Percentiles rank a stretch among this genome's conserved stretches.
These are phyloP conservation scores for Apiospora sp. DNA, from an alignment of 2,329 filamentous ascomycete genomes.

Conservation along the genomic window DNA sequence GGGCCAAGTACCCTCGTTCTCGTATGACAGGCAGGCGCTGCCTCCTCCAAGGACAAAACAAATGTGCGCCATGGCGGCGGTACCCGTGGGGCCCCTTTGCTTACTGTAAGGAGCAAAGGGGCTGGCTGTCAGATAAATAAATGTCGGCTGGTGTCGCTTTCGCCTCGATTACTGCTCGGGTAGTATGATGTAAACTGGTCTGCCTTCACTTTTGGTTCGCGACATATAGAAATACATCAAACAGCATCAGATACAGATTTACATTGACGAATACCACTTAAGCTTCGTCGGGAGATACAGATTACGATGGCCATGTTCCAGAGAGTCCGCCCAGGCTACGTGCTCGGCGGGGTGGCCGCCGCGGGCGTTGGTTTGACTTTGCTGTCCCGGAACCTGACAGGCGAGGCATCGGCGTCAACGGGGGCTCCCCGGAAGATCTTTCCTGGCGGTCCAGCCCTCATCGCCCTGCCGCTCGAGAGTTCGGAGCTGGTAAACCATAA, in stretches of 20 bases:
- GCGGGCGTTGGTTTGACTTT: conserved; percentile 36
- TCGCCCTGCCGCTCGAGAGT: conserved; percentile 58
- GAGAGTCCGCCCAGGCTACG: not conserved
- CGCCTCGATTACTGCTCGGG: not conserved
- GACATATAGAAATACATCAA: not conserved
- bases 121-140: not conserved
- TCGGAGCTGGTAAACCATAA: conserved; percentile 64
- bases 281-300: not conserved
- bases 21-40: not conserved
- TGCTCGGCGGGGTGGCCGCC: conserved; percentile 29
- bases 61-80: conserved; percentile 13
- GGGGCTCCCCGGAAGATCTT: conserved; percentile 42
- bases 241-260: too few species aligned
- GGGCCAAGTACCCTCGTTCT: not conserved
- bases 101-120: not conserved
- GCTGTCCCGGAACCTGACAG: conserved; percentile 36
- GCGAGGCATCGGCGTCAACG: conserved; percentile 37
- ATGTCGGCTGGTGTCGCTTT: not conserved
- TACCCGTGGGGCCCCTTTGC: not conserved
- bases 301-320: conserved; percentile 19
- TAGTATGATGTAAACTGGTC: not conserved
- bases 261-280: not conserved
- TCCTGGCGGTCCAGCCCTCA: conserved; percentile 49
- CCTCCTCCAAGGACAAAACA: not conserved
- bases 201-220: not conserved